phyloP scores from a whole-genome alignment of 306 rosid genomes.

The Prunus armeniaca region DNA sequence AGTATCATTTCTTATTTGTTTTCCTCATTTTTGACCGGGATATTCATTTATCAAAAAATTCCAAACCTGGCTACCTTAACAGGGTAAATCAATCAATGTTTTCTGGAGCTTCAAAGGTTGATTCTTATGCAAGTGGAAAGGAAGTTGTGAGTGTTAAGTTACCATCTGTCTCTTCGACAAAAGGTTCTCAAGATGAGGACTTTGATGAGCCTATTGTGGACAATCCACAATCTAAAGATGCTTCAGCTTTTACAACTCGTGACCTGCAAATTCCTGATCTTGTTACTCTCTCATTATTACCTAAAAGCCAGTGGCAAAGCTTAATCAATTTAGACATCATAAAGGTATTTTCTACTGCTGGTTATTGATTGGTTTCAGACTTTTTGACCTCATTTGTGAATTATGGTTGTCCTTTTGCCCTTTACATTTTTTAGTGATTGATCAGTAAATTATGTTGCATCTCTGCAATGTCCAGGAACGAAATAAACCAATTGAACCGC shows the following conservation, averaged over 20 bases:
- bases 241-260: conserved; percentile 27
- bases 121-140: conserved; percentile 83
- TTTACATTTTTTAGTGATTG: conserved; percentile 6
- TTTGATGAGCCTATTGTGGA: conserved; percentile 28
- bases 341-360: conserved; percentile 55
- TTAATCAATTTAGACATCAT: conserved; percentile 83
- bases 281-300: conserved; percentile 81
- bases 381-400: conserved; percentile 8
- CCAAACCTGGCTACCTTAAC: conserved; percentile 27
- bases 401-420: neutral
- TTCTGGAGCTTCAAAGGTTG: conserved; percentile 56
- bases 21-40: neutral
- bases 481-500: conserved; percentile 91
- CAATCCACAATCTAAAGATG: conserved; percentile 36
- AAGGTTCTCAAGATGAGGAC: conserved; percentile 46
- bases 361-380: conserved; percentile 7
- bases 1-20: neutral
- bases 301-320: conserved; percentile 97
- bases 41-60: neutral
- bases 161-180: conserved; percentile 68
- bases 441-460: conserved; percentile 4
- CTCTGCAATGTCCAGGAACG: conserved; percentile 55
- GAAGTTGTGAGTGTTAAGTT: conserved; percentile 66
- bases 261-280: conserved; percentile 79
- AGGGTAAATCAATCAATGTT: conserved; percentile 73